A percentile compares a stretch with the other conserved stretches of the same genome.
phyloP scores from a whole-genome alignment of 768 basidiomycete genomes.

The Xanthoconium purpureum region DNA sequence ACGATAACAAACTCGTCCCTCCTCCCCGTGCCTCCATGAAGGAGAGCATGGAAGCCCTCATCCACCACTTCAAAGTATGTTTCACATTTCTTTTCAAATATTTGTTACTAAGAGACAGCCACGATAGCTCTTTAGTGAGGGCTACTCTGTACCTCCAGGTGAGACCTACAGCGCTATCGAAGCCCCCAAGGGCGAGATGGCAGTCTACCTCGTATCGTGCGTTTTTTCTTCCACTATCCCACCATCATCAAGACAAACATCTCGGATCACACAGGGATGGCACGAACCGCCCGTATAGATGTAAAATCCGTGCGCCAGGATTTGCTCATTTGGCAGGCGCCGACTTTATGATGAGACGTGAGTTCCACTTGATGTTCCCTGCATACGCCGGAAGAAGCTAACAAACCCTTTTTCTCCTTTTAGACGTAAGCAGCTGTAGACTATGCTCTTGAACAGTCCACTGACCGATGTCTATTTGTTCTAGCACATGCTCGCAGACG shows the following conservation, averaged over 20 bases:
- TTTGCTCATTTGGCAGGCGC: slow-evolving; percentile 94
- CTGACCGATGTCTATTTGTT: slow-evolving; percentile 28
- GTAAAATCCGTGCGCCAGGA: slow-evolving; percentile 95
- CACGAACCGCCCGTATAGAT: slow-evolving; percentile 92
- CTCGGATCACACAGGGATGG: slow-evolving; percentile 60
- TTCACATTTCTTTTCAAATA: neutral
- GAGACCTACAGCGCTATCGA: slow-evolving; percentile 98
- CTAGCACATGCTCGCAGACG: slow-evolving; percentile 90
- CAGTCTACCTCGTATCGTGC: slow-evolving; percentile 93
- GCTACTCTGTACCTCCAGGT: slow-evolving; percentile 92
- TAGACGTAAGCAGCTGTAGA: slow-evolving; percentile 35
- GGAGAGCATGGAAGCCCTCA: slow-evolving; percentile 96
- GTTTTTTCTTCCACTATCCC: slow-evolving; percentile 26
- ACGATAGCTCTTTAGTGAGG: slow-evolving; percentile 86
- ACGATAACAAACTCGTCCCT: slow-evolving; percentile 96
- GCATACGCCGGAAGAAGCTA: neutral
- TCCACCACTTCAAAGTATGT: slow-evolving; percentile 94
- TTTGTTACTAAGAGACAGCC: neutral
- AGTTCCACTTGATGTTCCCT: slow-evolving; percentile 29
- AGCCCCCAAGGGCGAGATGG: slow-evolving; percentile 99
- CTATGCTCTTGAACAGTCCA: neutral
- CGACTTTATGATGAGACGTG: slow-evolving; percentile 97
- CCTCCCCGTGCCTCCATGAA: slow-evolving; percentile 98
- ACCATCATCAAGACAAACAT: neutral
- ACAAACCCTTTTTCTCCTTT: slow-evolving; percentile 1